Base-by-base conservation (phyloP, 2,329 filamentous ascomycete genomes). In the Cylindrodendrum hubeiense region DNA sequence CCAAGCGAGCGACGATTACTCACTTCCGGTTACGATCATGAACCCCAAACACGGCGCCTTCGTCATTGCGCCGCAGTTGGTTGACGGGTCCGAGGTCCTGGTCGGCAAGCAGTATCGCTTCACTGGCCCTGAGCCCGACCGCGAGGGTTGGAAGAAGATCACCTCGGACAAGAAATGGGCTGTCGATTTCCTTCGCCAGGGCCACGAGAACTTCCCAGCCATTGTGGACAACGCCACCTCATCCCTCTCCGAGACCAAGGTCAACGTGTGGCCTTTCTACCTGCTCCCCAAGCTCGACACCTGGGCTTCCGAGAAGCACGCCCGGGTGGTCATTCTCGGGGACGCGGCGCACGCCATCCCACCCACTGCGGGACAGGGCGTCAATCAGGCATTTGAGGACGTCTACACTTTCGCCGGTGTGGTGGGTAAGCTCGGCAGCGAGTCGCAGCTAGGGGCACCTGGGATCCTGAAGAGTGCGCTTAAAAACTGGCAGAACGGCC, bases 211-310 rank as follows among this genome's bases (percentile, higher is more conserved):
- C 1, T 79, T 80, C 21, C 80, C 83, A 0, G 70, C 77, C 0
- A 74, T 79, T 1, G 81, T 82, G 0, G 63, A 77, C 5, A 75
- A 76, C 8, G 76, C 82, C 0, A 78, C 80, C 0, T 73, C 71
- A 0, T 43, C 67, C 0, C 77, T 81, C 0, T 67, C 75, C 0
- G 63, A 77, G 3, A 75, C 75, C 0, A 74, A 65, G 2, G 75
- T 86, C 53, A 83, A 82, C 53, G 71, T 84, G 1, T 87, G 85
- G 85, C 83, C 84, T 0, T 87, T 86, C 41, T 84, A 83, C 60
- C 72, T 81, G 2, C 77, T 86, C 1, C 85, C 85, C 0, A 80
- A 80, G 67, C 78, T 87, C 0, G 78, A 81, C 2, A 74, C 70
- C 0, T 87, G 85, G 85, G 69, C 71, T 0, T 84, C 82, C 1